A percentile compares a stretch with the other conserved stretches of the same genome.
phyloP scores from a whole-genome alignment of 192 early-diverging fungal genomes.

The Phlyctochytrium arcticum region DNA sequence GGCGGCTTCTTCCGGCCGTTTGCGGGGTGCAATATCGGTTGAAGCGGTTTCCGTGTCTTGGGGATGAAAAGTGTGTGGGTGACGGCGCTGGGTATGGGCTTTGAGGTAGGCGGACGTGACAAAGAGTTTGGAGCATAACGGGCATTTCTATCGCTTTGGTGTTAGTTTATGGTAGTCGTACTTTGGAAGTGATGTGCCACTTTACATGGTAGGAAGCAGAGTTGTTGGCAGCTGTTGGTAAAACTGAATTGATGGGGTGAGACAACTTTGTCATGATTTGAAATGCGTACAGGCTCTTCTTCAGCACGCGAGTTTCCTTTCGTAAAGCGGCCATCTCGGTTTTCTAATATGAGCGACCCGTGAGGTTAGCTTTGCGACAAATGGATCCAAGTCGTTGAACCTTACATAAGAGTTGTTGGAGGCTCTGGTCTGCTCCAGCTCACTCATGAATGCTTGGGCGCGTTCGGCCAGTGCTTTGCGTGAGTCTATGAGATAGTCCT shows the following conservation, averaged over 20 bases:
- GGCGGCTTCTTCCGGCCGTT: not conserved
- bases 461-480: slow-evolving; percentile 7
- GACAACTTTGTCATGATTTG: slow-evolving; percentile 51
- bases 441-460: too few relatives aligned
- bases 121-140: slow-evolving; percentile 45
- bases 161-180: too few relatives aligned
- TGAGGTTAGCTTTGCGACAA: too few relatives aligned
- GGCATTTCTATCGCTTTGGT: slow-evolving; percentile 32
- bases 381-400: too few relatives aligned
- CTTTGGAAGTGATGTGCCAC: too few relatives aligned
- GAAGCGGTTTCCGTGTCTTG: slow-evolving; percentile 1
- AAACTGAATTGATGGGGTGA: not conserved
- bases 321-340: slow-evolving; percentile 25
- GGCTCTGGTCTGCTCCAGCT: too few relatives aligned
- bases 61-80: slow-evolving; percentile 21
- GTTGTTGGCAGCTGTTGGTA: too few relatives aligned
- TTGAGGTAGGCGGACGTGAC: slow-evolving; percentile 30
- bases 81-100: slow-evolving; percentile 39
- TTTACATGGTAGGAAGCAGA: too few relatives aligned
- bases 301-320: slow-evolving; percentile 43
- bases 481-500: slow-evolving; percentile 22
- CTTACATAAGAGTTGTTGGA: too few relatives aligned
- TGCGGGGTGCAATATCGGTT: not conserved
- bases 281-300: slow-evolving; percentile 48
- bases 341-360: too few relatives aligned